Evolutionary conservation across 108 stramenopile species (phyloP).

Genomic region (Skeletonema tropicum): DNA sequence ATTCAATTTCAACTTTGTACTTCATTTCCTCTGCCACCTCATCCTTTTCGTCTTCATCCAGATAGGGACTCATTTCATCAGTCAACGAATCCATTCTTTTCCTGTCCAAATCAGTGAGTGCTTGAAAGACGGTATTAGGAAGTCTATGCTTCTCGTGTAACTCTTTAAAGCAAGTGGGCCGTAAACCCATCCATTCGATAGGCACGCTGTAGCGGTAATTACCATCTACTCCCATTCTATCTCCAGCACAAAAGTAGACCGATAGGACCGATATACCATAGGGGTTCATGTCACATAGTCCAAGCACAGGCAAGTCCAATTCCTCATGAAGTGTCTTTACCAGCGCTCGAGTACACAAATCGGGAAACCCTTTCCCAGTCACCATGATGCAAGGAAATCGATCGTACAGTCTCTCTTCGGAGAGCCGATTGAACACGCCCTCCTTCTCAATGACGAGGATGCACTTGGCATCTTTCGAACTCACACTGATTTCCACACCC

Average conservation of each 20-base stretch:
- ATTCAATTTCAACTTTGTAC: slow-evolving; percentile 83
- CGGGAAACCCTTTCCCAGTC: slow-evolving; percentile 97
- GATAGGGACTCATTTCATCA: slow-evolving; percentile 33
- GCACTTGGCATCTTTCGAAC: slow-evolving; percentile 56
- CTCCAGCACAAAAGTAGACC: slow-evolving; percentile 61
- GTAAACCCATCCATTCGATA: slow-evolving; percentile 81
- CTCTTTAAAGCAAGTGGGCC: slow-evolving; percentile 57
- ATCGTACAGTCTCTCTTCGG: slow-evolving; percentile 93
- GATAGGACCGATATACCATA: slow-evolving; percentile 78
- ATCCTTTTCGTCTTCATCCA: slow-evolving; percentile 36
- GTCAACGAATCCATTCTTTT: slow-evolving; percentile 57
- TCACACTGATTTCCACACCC: slow-evolving; percentile 29
- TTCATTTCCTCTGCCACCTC: slow-evolving; percentile 54
- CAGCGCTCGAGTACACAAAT: slow-evolving; percentile 85
- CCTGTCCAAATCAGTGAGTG: slow-evolving; percentile 62
- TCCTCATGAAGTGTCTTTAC: slow-evolving; percentile 61
- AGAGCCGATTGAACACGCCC: slow-evolving; percentile 93
- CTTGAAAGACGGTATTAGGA: slow-evolving; percentile 53
- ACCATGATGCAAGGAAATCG: slow-evolving; percentile 91
- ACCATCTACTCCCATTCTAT: slow-evolving; percentile 50
- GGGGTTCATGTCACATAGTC: slow-evolving; percentile 85
- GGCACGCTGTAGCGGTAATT: slow-evolving; percentile 50
- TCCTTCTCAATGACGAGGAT: slow-evolving; percentile 98
- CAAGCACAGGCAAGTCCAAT: slow-evolving; percentile 75
- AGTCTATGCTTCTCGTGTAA: slow-evolving; percentile 22